Base-by-base conservation (phyloP, 2,329 filamentous ascomycete species). In the Ceratocystiopsis minuta region DNA sequence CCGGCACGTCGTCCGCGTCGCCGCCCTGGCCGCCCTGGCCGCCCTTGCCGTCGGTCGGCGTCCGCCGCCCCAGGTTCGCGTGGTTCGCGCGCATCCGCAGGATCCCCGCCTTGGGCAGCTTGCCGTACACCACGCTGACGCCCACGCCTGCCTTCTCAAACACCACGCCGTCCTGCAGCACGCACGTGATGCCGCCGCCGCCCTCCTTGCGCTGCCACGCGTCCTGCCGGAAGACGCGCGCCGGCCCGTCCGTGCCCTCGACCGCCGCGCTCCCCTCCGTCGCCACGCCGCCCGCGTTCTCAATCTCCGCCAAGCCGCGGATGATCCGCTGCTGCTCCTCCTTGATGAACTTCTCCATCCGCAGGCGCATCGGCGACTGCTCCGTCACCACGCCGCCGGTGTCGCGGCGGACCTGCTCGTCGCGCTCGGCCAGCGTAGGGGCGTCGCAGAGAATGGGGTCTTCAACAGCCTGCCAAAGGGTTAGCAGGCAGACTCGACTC, bases 121-220 rank as follows among this genome's bases (percentile, higher is more conserved):
- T 81, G 46, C 90, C 90, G 57, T 98, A 96, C 39, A 98, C 90
- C 47, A 96, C 77, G 44, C 83, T 92, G 54, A 88, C 87, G 55
- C 93, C 94, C 45, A 96, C 86, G 28, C 90, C 90, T 37, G 83
- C 90, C 64, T 98, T 98, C 60, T 98, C 90, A 54, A 98, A 98
- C 40, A 95, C 85, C 48, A 92, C 88, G 51, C 90, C 87, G 50
- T 95, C 86, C 60, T 98, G 90, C 16, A 98, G 67, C 34, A 98
- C 87, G 60, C 87, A 94, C 15, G 85, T 92, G 52, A 88, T 87
- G 49, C 90, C 90, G 43, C 90, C 90, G 36, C 90, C 90, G 42
- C 90, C 90, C 55, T 86, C 78, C 44, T 82, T 78, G 40, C 90
- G 77, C 47, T 75, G 70, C 90, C 90, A 98, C 49, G 80, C 78